Evolutionary conservation across 371 early-diverging fungal genomes (phyloP).

Genomic region (Mortierella sp.): DNA sequence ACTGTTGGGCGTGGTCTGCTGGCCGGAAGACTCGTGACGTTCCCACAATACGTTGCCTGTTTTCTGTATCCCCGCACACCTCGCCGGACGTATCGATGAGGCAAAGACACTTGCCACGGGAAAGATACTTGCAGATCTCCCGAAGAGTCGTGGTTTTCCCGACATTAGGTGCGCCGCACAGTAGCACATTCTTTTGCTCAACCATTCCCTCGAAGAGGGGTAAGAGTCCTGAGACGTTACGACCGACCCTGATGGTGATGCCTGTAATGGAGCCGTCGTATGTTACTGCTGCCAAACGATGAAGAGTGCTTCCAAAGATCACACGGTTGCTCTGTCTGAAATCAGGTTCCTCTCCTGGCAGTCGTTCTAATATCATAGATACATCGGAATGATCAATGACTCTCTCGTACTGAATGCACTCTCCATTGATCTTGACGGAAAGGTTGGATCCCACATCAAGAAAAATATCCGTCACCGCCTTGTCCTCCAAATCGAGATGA

Average conservation of each 20-base stretch:
- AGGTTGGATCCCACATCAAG: neutral
- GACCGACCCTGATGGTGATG: neutral
- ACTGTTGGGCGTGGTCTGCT: neutral
- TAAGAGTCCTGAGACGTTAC: neutral
- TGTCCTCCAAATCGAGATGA: neutral
- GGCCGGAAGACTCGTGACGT: neutral
- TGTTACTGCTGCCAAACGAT: neutral
- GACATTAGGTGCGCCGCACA: neutral
- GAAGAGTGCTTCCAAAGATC: neutral
- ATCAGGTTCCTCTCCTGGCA: neutral
- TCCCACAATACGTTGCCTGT: neutral
- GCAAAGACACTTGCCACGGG: conserved; percentile 18
- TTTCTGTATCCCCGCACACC: conserved; percentile 20
- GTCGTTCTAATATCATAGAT: neutral
- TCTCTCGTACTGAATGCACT: neutral
- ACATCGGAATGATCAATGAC: neutral
- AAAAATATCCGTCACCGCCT: neutral
- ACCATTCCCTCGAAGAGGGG: neutral
- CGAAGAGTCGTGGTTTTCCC: conserved; percentile 6
- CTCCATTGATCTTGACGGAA: neutral
- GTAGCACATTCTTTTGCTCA: neutral
- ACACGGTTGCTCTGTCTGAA: neutral
- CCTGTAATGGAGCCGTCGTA: neutral
- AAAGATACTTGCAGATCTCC: conserved; percentile 23
- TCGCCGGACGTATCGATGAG: conserved; percentile 22